These are phyloP conservation scores for Hypsizygus ulmarius DNA, from an alignment of 1,284 basidiomycete species.

Conservation along the genomic window DNA sequence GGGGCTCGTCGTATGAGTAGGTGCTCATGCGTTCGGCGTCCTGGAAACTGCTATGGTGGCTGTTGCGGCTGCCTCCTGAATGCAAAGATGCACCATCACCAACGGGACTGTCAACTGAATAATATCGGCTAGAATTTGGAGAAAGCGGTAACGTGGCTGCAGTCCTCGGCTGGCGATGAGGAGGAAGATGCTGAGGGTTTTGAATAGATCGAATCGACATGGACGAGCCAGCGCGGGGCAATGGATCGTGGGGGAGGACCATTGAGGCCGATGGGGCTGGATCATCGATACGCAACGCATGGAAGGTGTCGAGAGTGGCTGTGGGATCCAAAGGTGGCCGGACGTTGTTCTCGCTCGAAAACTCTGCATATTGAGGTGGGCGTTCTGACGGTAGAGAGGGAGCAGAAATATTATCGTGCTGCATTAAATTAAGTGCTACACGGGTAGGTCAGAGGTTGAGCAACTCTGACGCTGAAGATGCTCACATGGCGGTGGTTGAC, in stretches of 20 bases:
- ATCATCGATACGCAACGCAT: conserved; percentile 45
- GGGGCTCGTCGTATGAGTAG: conserved; percentile 20
- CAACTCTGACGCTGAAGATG: conserved; percentile 4
- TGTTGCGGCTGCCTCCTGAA: conserved; percentile 19
- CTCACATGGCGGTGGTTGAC: conserved; percentile 17
- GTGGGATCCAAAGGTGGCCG: conserved; percentile 40
- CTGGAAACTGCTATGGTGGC: conserved; percentile 16
- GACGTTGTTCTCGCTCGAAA: conserved; percentile 26
- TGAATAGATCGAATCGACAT: conserved; percentile 47
- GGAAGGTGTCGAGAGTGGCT: conserved; percentile 45
- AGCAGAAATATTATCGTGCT: conserved; percentile 41
- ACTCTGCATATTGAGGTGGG: conserved; percentile 31
- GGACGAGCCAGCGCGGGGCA: conserved; percentile 48
- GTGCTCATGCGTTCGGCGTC: conserved; percentile 17
- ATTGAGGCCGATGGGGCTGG: conserved; percentile 23
- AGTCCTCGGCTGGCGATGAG: conserved; percentile 30
- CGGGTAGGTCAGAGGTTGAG: background rate
- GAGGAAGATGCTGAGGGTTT: conserved; percentile 26
- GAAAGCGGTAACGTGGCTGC: conserved; percentile 34
- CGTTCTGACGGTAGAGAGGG: conserved; percentile 38
- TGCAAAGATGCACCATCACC: conserved; percentile 23
- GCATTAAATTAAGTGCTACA: conserved; percentile 25
- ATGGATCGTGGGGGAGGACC: conserved; percentile 33
- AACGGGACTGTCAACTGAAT: conserved; percentile 11
- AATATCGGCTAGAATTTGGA: conserved; percentile 7